Conservation (phyloP, 2,329 filamentous ascomycete species). For the Byssochlamys sp. region DNA sequence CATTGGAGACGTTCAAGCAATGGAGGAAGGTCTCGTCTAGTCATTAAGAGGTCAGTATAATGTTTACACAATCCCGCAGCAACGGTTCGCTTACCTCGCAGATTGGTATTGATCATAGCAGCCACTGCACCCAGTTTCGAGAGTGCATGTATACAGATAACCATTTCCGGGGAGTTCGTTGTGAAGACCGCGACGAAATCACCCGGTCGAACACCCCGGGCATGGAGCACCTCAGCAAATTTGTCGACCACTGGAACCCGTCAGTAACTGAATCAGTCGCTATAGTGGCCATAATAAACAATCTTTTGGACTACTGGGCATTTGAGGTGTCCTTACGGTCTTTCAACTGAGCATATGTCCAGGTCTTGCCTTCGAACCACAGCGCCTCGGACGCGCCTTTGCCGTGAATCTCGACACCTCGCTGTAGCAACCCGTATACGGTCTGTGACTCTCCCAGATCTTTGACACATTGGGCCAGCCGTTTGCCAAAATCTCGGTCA, state of each 20-base stretch:
- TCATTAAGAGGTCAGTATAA: background rate
- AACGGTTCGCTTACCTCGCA: constrained; percentile 30
- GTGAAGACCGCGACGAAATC: constrained; percentile 40
- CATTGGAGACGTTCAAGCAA: constrained; percentile 34
- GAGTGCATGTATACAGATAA: constrained; percentile 36
- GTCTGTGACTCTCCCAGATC: constrained; percentile 31
- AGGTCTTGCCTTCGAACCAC: constrained; percentile 42
- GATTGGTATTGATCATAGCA: constrained; percentile 39
- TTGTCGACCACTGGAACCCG: constrained; percentile 31
- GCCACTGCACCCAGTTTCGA: constrained; percentile 38
- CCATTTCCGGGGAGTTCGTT: constrained; percentile 43
- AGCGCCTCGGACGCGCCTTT: constrained; percentile 32
- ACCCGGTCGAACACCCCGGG: constrained; percentile 26
- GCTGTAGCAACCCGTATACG: constrained; percentile 36
- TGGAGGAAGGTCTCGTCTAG: constrained; percentile 37
- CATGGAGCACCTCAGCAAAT: constrained; percentile 34
- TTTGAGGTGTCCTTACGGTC: constrained; percentile 24
- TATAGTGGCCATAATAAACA: too few relatives aligned
- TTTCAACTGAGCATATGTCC: constrained; percentile 39
- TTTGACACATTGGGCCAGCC: constrained; percentile 26
- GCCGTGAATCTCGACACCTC: constrained; percentile 31
- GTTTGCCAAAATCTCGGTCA: constrained; percentile 24
- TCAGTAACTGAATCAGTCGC: constrained; percentile 3
- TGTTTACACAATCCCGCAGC: background rate
- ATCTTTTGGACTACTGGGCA: background rate